phyloP scores from a whole-genome alignment of 2,329 filamentous ascomycete genomes.

The Cephalotrichum gorgonifer region DNA sequence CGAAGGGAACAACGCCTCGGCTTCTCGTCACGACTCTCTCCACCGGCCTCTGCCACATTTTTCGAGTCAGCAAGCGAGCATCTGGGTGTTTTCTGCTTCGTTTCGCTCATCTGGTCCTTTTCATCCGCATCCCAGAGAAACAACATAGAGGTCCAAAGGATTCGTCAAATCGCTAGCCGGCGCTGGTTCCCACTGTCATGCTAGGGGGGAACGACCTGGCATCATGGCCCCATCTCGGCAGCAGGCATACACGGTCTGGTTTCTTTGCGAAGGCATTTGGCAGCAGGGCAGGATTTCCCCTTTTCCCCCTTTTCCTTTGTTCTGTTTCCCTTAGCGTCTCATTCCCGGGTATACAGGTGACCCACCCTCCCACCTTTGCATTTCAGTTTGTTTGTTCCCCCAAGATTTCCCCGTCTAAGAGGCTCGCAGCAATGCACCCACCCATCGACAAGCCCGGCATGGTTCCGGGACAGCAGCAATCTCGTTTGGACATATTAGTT shows the following conservation, averaged over 20 bases:
- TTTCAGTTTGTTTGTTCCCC: neutral
- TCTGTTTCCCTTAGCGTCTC: neutral
- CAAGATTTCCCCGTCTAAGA: constrained; percentile 6
- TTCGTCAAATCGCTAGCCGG: constrained; percentile 2
- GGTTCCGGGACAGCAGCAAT: constrained; percentile 4
- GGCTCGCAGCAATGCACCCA: constrained; percentile 9
- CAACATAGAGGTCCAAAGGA: neutral
- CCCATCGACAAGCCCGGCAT: constrained; percentile 4
- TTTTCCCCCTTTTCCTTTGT: neutral
- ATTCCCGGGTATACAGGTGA: neutral
- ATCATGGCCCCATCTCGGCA: neutral
- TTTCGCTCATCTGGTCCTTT: too few relatives aligned
- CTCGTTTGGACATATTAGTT: neutral
- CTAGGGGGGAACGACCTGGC: neutral
- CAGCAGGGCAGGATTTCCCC: constrained; percentile 4
- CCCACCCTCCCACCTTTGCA: neutral
- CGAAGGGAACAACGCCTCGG: neutral
- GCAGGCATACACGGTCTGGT: neutral
- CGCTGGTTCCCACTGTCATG: neutral
- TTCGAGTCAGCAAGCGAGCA: neutral
- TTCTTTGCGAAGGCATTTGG: neutral
- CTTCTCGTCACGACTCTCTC: neutral
- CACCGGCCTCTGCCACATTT: neutral
- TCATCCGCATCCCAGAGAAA: neutral
- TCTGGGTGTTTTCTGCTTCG: constrained; percentile 1